phyloP scores from a whole-genome alignment of 768 basidiomycete species.

The Lanmaoa rubissima region DNA sequence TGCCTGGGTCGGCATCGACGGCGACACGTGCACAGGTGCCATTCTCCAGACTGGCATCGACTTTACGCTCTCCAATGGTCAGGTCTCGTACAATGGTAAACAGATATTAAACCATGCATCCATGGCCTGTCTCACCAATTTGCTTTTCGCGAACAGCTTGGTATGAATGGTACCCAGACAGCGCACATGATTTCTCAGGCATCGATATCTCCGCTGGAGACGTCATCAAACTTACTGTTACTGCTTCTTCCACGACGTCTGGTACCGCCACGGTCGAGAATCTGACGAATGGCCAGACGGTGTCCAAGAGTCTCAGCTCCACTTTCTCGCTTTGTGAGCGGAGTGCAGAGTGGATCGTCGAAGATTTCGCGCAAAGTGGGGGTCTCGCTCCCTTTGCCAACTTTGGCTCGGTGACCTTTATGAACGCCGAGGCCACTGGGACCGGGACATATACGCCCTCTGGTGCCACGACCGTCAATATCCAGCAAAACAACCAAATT shows the following conservation, averaged over 20 bases:
- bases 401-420: conserved; percentile 9
- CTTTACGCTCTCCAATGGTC: not conserved
- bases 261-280: conserved; percentile 11
- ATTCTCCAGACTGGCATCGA: conserved; percentile 2
- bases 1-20: conserved; percentile 11
- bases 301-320: not conserved
- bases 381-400: not conserved
- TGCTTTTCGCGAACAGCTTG: not conserved
- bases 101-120: too few relatives aligned
- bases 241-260: not conserved
- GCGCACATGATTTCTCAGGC: not conserved
- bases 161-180: conserved; percentile 6
- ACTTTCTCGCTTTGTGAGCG: not conserved
- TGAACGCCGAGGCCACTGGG: conserved; percentile 2
- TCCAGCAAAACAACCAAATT: not conserved
- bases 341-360: conserved; percentile 11
- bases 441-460: not conserved
- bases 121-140: not conserved
- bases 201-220: conserved; percentile 2
- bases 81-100: conserved; percentile 2
- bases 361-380: not conserved
- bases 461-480: not conserved
- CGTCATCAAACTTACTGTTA: not conserved
- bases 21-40: not conserved
- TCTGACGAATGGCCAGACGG: not conserved